Conservation (phyloP, 441 rosid genomes). For the Gossypium lobatum region DNA sequence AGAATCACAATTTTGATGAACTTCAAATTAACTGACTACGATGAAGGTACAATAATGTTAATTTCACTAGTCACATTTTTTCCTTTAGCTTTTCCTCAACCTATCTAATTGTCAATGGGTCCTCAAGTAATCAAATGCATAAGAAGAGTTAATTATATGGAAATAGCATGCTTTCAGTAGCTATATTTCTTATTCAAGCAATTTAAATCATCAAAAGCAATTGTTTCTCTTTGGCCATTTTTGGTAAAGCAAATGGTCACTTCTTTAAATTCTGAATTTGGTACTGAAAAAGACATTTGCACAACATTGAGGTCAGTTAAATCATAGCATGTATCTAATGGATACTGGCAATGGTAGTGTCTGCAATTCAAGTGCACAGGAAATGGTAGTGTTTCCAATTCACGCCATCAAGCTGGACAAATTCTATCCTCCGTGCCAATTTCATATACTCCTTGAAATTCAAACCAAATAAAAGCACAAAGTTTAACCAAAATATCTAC, state of each 20-base stretch:
- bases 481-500: slow-evolving; percentile 25
- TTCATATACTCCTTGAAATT: background rate
- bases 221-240: background rate
- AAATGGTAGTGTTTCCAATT: background rate
- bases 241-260: background rate
- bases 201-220: background rate
- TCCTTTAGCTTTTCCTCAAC: background rate
- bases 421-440: background rate
- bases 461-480: slow-evolving; percentile 8
- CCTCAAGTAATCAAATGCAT: background rate
- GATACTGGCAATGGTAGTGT: background rate
- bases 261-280: background rate
- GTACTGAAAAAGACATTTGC: background rate
- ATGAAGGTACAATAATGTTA: background rate
- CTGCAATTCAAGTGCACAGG: background rate
- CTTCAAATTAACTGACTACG: background rate
- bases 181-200: background rate
- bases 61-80: background rate
- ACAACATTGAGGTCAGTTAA: background rate
- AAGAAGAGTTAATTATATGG: background rate
- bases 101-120: background rate
- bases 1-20: background rate
- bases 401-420: background rate
- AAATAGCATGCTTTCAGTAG: background rate
- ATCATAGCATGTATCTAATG: background rate